These are phyloP conservation scores for Suillus hirtellus DNA, from an alignment of 768 basidiomycete species.

Conservation along the genomic window DNA sequence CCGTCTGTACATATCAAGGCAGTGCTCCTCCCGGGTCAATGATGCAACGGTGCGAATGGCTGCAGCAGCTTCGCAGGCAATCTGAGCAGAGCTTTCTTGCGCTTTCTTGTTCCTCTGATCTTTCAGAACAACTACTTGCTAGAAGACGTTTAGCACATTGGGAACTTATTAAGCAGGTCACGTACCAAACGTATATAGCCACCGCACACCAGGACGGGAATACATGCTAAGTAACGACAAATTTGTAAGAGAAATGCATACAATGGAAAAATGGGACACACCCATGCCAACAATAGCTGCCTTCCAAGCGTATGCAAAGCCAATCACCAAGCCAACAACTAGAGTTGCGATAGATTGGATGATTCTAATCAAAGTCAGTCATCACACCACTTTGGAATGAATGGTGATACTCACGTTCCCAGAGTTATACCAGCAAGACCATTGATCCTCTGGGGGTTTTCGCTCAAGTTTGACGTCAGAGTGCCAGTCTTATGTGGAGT, in stretches of 20 bases:
- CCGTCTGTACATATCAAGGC: slow-evolving; percentile 59
- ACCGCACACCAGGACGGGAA: slow-evolving; percentile 62
- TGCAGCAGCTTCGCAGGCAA: slow-evolving; percentile 90
- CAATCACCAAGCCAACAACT: slow-evolving; percentile 70
- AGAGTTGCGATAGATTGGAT: slow-evolving; percentile 74
- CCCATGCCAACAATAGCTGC: slow-evolving; percentile 82
- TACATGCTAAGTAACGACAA: slow-evolving; percentile 49
- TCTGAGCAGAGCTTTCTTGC: slow-evolving; percentile 79
- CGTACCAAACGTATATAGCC: slow-evolving; percentile 83
- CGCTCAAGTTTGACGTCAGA: slow-evolving; percentile 76
- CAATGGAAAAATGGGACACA: slow-evolving; percentile 28
- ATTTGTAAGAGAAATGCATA: background rate
- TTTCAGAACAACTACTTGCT: slow-evolving; percentile 86
- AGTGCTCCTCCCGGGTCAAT: slow-evolving; percentile 84
- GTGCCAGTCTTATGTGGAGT: slow-evolving; percentile 59
- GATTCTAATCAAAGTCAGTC: slow-evolving; percentile 46
- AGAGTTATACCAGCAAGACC: slow-evolving; percentile 87
- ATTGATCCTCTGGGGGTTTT: slow-evolving; percentile 87
- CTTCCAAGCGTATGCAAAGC: slow-evolving; percentile 76
- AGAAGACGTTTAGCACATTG: background rate
- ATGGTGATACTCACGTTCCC: slow-evolving; percentile 54
- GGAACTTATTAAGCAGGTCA: background rate
- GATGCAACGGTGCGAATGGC: slow-evolving; percentile 90
- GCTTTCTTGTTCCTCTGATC: slow-evolving; percentile 78
- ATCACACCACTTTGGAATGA: background rate